Evolutionary conservation across 306 rosid genomes (phyloP).

Genomic region (Pterocarpus macrocarpus): DNA sequence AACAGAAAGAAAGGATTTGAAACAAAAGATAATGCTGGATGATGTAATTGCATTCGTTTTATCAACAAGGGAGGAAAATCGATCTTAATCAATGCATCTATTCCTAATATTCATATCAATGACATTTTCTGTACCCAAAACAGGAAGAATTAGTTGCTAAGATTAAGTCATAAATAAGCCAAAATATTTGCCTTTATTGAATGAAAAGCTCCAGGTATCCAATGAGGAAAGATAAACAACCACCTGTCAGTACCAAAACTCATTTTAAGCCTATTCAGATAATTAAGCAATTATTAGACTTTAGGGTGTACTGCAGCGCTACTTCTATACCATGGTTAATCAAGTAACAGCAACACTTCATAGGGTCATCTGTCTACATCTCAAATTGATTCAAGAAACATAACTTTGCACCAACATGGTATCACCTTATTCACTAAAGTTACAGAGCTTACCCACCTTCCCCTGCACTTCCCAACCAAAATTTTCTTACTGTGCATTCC

Average conservation of each 20-base stretch:
- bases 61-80: neutral
- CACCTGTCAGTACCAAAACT: neutral
- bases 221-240: neutral
- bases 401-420: neutral
- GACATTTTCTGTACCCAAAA: neutral
- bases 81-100: neutral
- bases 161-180: conserved; percentile 9
- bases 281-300: conserved; percentile 1
- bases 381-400: neutral
- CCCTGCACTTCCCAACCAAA: neutral
- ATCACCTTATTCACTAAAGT: neutral
- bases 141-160: conserved; percentile 1
- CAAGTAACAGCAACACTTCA: conserved; percentile 3
- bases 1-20: neutral
- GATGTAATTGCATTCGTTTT: conserved; percentile 21
- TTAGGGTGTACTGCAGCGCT: neutral
- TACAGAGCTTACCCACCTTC: conserved; percentile 11
- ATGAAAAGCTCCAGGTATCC: neutral
- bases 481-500: conserved; percentile 1
- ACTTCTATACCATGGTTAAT: neutral
- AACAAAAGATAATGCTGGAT: conserved; percentile 13
- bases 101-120: conserved; percentile 21
- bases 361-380: conserved; percentile 5
- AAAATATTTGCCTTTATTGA: conserved; percentile 3
- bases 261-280: neutral